A percentile compares a stretch with the other conserved stretches of the same genome.
Conservation (phyloP, 116 monocot species). For the Zostera marina region DNA sequence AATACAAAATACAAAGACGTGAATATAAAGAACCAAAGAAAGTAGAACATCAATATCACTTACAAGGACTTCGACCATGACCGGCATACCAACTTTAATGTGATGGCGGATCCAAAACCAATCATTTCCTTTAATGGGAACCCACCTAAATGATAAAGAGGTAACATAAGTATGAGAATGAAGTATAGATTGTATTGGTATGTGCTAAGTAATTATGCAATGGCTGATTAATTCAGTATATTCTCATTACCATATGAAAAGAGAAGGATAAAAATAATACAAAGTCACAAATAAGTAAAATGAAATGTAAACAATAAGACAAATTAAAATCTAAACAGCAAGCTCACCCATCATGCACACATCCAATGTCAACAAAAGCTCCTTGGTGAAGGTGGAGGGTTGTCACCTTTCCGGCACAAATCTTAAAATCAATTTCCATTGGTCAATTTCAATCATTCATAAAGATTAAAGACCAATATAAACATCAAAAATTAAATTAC, state of each 20-base stretch:
- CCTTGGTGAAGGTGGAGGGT: conserved; percentile 86
- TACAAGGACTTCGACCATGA: conserved; percentile 81
- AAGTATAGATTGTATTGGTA: neutral
- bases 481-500: neutral
- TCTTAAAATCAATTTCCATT: conserved; percentile 18
- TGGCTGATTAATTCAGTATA: no score
- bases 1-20: neutral
- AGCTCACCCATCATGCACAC: conserved; percentile 80
- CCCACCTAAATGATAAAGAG: conserved; percentile 48
- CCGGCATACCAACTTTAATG: conserved; percentile 89
- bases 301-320: neutral
- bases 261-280: neutral
- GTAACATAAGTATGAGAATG: conserved; percentile 3
- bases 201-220: no score
- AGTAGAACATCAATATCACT: conserved; percentile 10
- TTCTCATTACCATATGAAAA: no score
- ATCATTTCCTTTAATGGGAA: conserved; percentile 98
- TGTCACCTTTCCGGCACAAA: conserved; percentile 64
- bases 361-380: conserved; percentile 95
- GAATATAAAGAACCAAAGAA: neutral
- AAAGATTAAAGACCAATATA: neutral
- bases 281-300: neutral
- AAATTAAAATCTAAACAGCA: neutral
- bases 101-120: conserved; percentile 98
- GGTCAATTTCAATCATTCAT: neutral